Base-by-base conservation (phyloP, 177 flowering plant genomes). In the Tripterygium wilfordii region DNA sequence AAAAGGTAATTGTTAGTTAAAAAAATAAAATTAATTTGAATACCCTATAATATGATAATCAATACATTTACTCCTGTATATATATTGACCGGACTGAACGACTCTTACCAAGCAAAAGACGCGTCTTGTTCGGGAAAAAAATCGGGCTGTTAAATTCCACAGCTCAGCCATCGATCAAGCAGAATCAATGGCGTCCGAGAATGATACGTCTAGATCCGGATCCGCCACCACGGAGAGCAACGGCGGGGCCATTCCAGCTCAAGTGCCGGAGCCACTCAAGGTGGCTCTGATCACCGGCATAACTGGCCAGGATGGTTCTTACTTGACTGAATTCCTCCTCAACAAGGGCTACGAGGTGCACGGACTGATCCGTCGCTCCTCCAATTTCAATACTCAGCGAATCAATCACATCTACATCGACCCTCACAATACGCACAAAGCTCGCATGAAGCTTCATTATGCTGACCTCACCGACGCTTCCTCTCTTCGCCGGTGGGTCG, bases 341-440 rank as follows among this genome's bases (percentile, higher is more conserved):
- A 31, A 51, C 39, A 88, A 91, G 40, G 83, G 82, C 42, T 91
- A 91, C 63, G 79, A 79, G 28, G 96, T 91, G 10, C 98, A 91
- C 57, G 98, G 98, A 54, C 71, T 91, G 42, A 91, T 91, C 67
- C 88, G 98, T 2, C 79, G 98, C 0, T 88, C 92, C 23, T 91
- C 98, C 46, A 91, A 91, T 49, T 91, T 83, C 90, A 91, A 91
- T 64, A 91, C 98, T 16, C 98, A 91, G 44, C 89, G 96, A 1
- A 75, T 91, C 68, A 75, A 91, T 53, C 98, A 91, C 80, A 88
- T 91, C 76, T 91, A 91, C 78, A 75, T 88, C 69, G 98, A 91
- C 37, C 98, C 98, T 0, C 98, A 91, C 78, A 91, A 88, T 46
- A 47, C 79, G 35, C 68, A 63, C 40, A 83, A 85, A 56, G 92